Base-by-base conservation (phyloP, 83 land plant species). In the Picea engelmannii region DNA sequence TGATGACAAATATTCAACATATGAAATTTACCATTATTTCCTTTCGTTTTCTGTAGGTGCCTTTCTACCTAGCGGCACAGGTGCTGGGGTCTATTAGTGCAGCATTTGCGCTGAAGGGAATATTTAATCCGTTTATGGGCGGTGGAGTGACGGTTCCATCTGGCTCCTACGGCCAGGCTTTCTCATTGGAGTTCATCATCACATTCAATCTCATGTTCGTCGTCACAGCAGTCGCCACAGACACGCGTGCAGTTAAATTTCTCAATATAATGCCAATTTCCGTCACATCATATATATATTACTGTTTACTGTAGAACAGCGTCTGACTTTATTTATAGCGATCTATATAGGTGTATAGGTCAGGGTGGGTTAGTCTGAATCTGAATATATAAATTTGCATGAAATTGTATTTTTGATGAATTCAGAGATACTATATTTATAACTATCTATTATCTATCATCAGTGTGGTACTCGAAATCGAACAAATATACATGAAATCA, bases 201-300 rank as follows among this genome's bases (percentile, higher is more conserved):
- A 74, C 95, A 18, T 95, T 93, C 85, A 91, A 88, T 78, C 92
- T 95, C 68, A 76, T 93, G 82, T 95, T 93, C 66, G 98, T 95
- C 78, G 91, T 92, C 80, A 93, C 98, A 11, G 94, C 98, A 20
- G 94, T 95, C 35, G 94, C 96, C 81, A 92, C 96, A 13, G 96
- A 94, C 77, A 90, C 93, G 15, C 87, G 92, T 16, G 94, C 96
- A 40, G 96, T 93, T 76, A 61, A 80, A 12, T 81, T 16, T 20
- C 17, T 55, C 18, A 12, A 49, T 60, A 18, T 17, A 2, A 47
- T 47, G 49, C 11, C 31, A 0, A 6, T 20, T 9, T 65, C 35
- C 12, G 1, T 17, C 17, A n/a, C 4, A 6, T 24, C 12, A n/a
- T 11, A 31, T 31, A 31, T 31, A 31, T 31, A 31, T 24, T 66